Percentiles rank a stretch among this genome's conserved stretches.
Conservation (phyloP, 2,329 filamentous ascomycete genomes). For the Rugonectria rugulosa region DNA sequence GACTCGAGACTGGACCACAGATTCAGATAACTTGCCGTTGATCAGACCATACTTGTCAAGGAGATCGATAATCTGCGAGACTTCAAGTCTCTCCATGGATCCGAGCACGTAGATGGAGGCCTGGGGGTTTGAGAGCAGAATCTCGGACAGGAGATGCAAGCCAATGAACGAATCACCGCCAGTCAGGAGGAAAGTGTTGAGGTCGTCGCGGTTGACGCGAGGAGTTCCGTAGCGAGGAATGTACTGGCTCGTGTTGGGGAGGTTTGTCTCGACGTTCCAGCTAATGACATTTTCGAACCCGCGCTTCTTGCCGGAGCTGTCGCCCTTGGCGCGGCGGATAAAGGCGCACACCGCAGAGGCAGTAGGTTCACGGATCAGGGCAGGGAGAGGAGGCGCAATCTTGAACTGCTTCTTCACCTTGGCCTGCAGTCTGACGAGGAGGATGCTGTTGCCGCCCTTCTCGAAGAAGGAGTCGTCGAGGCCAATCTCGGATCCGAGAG, state of each 20-base stretch:
- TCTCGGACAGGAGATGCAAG: conserved; percentile 30
- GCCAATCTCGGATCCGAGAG: conserved; percentile 24
- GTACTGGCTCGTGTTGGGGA: conserved; percentile 35
- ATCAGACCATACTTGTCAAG: conserved; percentile 33
- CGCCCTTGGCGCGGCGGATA: conserved; percentile 29
- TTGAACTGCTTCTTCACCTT: conserved; percentile 37
- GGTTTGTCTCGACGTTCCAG: conserved; percentile 35
- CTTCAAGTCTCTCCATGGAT: conserved; percentile 25
- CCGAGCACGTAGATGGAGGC: conserved; percentile 28
- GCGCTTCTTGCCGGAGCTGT: conserved; percentile 22
- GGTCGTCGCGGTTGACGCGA: conserved; percentile 26
- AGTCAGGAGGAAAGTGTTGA: conserved; percentile 27
- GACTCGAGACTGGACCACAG: conserved; percentile 19
- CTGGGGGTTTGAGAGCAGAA: conserved; percentile 25
- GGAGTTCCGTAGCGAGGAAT: conserved; percentile 30
- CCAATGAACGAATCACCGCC: conserved; percentile 34
- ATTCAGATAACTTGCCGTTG: conserved; percentile 16
- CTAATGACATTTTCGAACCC: conserved; percentile 31
- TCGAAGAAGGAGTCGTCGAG: conserved; percentile 37
- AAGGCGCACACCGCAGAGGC: conserved; percentile 32
- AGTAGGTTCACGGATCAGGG: conserved; percentile 36
- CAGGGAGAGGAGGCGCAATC: conserved; percentile 34
- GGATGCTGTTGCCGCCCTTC: conserved; percentile 36
- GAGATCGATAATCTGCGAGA: conserved; percentile 19
- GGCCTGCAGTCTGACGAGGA: conserved; percentile 36